Percentiles rank a stretch among this genome's conserved stretches.
phyloP scores from a whole-genome alignment of 805 yeast genomes.

The Candida michaelii region DNA sequence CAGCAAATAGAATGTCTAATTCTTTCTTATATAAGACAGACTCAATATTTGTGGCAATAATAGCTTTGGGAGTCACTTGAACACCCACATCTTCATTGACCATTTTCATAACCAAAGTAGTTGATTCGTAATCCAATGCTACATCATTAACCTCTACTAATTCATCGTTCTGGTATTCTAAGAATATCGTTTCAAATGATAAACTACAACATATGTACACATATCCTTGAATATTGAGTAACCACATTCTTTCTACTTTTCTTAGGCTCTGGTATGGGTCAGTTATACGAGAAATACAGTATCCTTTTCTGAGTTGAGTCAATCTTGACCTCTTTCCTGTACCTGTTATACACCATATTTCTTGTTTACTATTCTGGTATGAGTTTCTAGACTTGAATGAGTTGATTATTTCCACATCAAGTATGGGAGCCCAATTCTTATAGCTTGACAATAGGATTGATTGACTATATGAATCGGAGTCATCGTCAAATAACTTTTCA shows the following conservation, averaged over 20 bases:
- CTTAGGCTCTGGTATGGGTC: conserved; percentile 30
- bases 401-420: conserved; percentile 40
- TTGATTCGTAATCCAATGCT: conserved; percentile 13
- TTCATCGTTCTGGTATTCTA: conserved; percentile 28
- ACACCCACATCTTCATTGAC: conserved; percentile 17
- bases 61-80: conserved; percentile 25
- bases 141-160: conserved; percentile 28
- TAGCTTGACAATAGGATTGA: conserved; percentile 29
- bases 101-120: conserved; percentile 20
- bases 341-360: conserved; percentile 45
- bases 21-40: neutral
- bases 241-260: conserved; percentile 24
- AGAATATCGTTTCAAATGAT: conserved; percentile 37
- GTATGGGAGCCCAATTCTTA: conserved; percentile 49
- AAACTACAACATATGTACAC: conserved; percentile 34
- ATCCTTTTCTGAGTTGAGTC: conserved; percentile 34
- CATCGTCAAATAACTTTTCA: conserved; percentile 20
- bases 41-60: conserved; percentile 13
- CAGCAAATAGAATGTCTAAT: conserved; percentile 8
- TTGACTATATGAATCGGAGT: conserved; percentile 18
- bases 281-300: conserved; percentile 24
- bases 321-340: conserved; percentile 32
- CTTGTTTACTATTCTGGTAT: conserved; percentile 27
- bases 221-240: conserved; percentile 18
- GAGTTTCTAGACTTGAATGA: conserved; percentile 20